Evolutionary conservation across 257 asterid species (phyloP).

Genomic region (Linderniella brevidens): DNA sequence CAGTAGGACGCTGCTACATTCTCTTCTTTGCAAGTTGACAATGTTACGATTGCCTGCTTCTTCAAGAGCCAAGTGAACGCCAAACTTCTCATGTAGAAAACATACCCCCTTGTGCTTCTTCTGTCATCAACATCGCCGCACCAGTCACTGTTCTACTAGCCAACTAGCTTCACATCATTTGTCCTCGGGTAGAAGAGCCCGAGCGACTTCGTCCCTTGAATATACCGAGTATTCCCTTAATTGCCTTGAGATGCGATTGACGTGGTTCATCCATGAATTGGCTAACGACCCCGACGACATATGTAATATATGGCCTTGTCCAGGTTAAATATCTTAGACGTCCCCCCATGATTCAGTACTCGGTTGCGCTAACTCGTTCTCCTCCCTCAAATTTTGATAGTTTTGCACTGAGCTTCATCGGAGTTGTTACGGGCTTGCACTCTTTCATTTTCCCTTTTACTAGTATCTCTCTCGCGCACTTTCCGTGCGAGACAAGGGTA

Average conservation of each 20-base stretch:
- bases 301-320: no score
- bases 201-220: background rate
- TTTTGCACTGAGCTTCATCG: no score
- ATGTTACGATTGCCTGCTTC: background rate
- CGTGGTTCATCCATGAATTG: background rate
- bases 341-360: no score
- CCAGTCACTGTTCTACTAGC: background rate
- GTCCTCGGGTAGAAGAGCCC: background rate
- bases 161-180: no score
- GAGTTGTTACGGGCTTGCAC: no score
- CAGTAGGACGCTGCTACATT: slow-evolving; percentile 2
- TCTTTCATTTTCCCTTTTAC: no score
- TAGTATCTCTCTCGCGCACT: no score
- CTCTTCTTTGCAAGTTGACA: background rate
- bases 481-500: no score
- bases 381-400: no score
- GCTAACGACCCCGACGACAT: background rate
- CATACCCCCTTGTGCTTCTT: background rate
- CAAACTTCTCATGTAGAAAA: slow-evolving; percentile 3
- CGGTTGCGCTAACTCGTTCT: no score
- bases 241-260: background rate
- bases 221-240: background rate
- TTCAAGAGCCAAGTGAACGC: slow-evolving; percentile 1
- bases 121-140: background rate
- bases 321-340: no score